These are phyloP conservation scores for Xenoacremonium recifei DNA, from an alignment of 2,329 filamentous ascomycete genomes.

Conservation along the genomic window DNA sequence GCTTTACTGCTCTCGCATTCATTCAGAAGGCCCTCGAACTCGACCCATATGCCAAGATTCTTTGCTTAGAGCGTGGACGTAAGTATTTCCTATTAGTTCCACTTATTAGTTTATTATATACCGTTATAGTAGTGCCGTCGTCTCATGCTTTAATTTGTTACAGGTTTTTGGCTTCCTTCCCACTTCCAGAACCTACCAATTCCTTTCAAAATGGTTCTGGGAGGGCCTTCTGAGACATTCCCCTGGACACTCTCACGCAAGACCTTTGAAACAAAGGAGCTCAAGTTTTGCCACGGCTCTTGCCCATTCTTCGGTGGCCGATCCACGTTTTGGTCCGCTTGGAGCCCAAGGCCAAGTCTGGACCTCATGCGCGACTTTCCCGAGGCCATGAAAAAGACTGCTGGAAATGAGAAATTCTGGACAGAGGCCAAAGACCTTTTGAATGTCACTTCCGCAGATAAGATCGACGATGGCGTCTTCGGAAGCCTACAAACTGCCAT, in stretches of 20 bases:
- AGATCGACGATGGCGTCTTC: constrained; percentile 3
- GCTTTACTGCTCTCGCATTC: not conserved
- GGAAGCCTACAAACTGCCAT: constrained; percentile 4
- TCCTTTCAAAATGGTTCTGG: not conserved
- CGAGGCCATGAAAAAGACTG: constrained; percentile 4
- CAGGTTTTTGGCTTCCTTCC: not conserved
- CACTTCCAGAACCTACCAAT: not conserved
- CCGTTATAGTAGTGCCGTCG: not conserved
- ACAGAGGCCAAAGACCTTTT: constrained; percentile 1
- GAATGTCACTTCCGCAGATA: constrained; percentile 1
- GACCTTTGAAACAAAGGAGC: not conserved
- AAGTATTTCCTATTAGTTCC: not conserved
- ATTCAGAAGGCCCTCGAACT: not conserved
- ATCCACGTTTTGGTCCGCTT: constrained; percentile 9
- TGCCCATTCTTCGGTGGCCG: constrained; percentile 9
- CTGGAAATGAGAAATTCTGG: constrained; percentile 2
- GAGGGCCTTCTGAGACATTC: not conserved
- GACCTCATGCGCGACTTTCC: constrained; percentile 10
- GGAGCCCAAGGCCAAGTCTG: constrained; percentile 2
- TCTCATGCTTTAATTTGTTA: no score
- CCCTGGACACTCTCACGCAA: not conserved
- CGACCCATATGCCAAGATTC: not conserved
- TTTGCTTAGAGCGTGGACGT: not conserved
- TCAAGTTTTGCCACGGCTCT: constrained; percentile 8
- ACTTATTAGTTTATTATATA: not conserved